phyloP scores from a whole-genome alignment of 495 filamentous ascomycete genomes.

The Aspergillus campestris region DNA sequence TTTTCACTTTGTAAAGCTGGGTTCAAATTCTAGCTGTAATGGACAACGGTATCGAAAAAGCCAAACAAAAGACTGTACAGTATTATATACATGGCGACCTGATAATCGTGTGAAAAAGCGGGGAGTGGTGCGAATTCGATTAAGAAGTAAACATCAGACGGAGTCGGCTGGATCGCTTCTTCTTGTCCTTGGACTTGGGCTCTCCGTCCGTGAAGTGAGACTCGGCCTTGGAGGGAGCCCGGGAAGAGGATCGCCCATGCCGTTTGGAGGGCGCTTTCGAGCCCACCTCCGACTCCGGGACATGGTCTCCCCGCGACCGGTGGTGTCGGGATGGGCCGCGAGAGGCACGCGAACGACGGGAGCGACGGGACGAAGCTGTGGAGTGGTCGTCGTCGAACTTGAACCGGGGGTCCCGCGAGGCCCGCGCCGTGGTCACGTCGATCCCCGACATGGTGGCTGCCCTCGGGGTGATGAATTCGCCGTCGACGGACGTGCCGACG shows the following conservation, averaged over 20 bases:
- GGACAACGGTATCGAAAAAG: too few relatives aligned
- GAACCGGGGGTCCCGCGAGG: slow-evolving; percentile 29
- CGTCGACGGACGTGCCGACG: slow-evolving; percentile 62
- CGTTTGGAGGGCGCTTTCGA: slow-evolving; percentile 11
- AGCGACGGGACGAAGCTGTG: slow-evolving; percentile 29
- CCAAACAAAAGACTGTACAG: not conserved
- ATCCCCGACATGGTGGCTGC: slow-evolving; percentile 55
- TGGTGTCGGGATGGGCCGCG: not conserved
- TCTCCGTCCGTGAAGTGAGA: slow-evolving; percentile 24
- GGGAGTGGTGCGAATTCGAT: slow-evolving; percentile 1
- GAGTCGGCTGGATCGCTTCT: slow-evolving; percentile 33
- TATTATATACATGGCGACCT: slow-evolving; percentile 2
- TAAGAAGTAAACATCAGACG: slow-evolving; percentile 38
- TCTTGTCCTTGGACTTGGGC: slow-evolving; percentile 30
- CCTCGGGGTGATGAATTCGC: slow-evolving; percentile 76
- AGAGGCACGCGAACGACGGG: slow-evolving; percentile 25
- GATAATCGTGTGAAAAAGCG: not conserved
- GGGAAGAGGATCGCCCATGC: slow-evolving; percentile 8
- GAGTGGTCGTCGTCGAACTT: slow-evolving; percentile 33
- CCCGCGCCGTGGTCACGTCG: slow-evolving; percentile 31
- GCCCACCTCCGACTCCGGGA: slow-evolving; percentile 10
- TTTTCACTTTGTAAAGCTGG: too few relatives aligned
- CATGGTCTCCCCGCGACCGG: not conserved
- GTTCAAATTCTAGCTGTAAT: too few relatives aligned
- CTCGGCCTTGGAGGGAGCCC: slow-evolving; percentile 14